Base-by-base conservation (phyloP, 495 filamentous ascomycete genomes). In the Talaromyces wortmannii region DNA sequence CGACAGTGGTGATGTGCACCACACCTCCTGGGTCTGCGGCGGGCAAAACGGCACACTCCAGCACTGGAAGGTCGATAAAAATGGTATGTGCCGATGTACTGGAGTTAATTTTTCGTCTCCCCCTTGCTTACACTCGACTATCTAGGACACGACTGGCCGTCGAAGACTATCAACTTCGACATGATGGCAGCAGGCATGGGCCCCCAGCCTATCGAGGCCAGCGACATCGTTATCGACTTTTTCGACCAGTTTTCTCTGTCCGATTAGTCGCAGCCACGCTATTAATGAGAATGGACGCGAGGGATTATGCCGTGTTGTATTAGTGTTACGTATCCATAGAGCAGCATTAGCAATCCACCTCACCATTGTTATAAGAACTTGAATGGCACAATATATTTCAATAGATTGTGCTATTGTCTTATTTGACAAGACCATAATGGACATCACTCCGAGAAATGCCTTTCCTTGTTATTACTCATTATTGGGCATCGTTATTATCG, bases 41-140 rank as follows among this genome's bases (percentile, higher is more conserved):
- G 65, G 59, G 2, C 59, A 59, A 16, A 57, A 60, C 53, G 73
- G 69, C 5, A 68, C 63, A 55, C 57, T 77, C 49, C 73, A 79
- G 55, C 73, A 78, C 48, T 78, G 74, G 61, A 76, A 75, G 33
- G 63, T 77, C 32, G 68, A 71, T 51, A 64, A 70, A 31, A 75
- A 64, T 57, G 66, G 66, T 44, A 31, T 7, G 18, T 53, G 3
- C 13, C 4, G 7, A 16, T 4, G 31, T 32, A 7, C 45, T 3
- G 6, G 0, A 5, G 16, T n/a, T 3, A 32, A 4, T 13, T 3
- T 3, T 31, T n/a, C n/a, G n/a, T n/a, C 11, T 5, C 30, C 1
- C 31, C 30, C 11, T 7, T 33, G 43, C 30, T 53, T 4, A 53
- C 16, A 45, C 6, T 12, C 18, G 0, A 13, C 10, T 45, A 2